Percentiles rank a stretch among this genome's conserved stretches.
phyloP scores from a whole-genome alignment of 352 stramenopile species.

The Phytophthora pini region DNA sequence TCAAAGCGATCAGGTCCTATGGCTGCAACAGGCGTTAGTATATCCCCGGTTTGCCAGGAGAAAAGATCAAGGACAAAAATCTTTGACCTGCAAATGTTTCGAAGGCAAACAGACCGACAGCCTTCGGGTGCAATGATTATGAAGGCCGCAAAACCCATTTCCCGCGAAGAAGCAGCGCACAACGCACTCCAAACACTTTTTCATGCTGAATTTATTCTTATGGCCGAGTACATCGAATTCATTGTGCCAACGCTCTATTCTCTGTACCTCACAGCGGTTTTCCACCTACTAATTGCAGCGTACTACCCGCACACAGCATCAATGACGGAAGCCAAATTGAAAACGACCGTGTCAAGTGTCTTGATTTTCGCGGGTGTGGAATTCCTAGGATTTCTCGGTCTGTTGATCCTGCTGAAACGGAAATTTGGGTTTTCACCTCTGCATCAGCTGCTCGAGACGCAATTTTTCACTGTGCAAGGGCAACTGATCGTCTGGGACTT shows the following conservation, averaged over 20 bases:
- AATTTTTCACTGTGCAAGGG: not conserved
- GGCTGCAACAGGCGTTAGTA: not conserved
- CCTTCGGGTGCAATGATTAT: not conserved
- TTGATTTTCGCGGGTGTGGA: not conserved
- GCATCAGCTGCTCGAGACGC: constrained; percentile 2
- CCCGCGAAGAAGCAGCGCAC: not conserved
- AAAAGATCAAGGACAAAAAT: not conserved
- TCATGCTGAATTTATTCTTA: not conserved
- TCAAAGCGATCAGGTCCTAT: not conserved
- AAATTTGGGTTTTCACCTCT: constrained; percentile 4
- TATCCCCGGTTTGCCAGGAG: not conserved
- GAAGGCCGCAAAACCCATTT: not conserved
- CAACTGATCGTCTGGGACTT: not conserved
- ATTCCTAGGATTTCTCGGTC: not conserved
- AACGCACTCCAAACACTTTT: not conserved
- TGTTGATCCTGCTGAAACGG: not conserved
- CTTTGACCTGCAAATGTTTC: not conserved
- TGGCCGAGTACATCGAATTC: constrained; percentile 3
- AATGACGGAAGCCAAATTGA: not conserved
- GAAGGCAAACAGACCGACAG: not conserved
- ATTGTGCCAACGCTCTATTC: constrained; percentile 1
- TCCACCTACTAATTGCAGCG: not conserved
- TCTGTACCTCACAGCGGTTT: not conserved
- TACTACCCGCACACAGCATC: constrained; percentile 1
- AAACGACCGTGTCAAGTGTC: not conserved